Conservation (phyloP, 2,329 filamentous ascomycete species). For the Colletotrichum viniferum region DNA sequence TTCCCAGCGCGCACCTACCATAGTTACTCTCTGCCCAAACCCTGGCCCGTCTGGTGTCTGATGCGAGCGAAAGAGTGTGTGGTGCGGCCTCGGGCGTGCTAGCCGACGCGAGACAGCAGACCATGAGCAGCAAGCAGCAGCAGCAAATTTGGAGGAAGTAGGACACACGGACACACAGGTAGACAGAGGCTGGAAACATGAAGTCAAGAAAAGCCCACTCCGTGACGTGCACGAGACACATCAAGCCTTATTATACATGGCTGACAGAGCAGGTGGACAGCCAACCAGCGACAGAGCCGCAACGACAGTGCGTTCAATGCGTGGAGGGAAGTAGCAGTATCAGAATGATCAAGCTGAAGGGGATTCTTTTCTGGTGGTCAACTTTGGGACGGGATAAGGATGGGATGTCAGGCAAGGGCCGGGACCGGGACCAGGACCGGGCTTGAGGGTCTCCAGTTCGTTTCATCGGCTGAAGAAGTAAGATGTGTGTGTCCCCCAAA, state of each 20-base stretch:
- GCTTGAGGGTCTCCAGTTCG: conserved; percentile 6
- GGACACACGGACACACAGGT: neutral
- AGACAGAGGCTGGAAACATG: neutral
- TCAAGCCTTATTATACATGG: conserved; percentile 6
- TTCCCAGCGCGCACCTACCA: neutral
- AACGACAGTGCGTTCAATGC: conserved; percentile 1
- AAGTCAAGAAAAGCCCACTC: neutral
- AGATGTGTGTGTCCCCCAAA: neutral
- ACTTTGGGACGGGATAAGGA: neutral
- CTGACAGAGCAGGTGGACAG: conserved; percentile 1
- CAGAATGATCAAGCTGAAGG: neutral
- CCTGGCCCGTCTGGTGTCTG: neutral
- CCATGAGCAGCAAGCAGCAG: neutral
- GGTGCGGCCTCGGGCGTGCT: neutral
- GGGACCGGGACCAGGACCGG: neutral
- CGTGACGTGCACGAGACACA: conserved; percentile 18
- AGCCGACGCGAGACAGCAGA: neutral
- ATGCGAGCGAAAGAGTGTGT: neutral
- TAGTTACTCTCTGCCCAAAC: neutral
- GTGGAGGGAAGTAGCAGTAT: neutral
- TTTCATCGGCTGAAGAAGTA: conserved; percentile 10
- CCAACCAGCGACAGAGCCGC: neutral
- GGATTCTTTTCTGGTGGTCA: neutral
- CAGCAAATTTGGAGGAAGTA: neutral
- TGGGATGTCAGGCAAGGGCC: conserved; percentile 7